These are phyloP conservation scores for Spiromastix sp. DNA, from an alignment of 2,329 filamentous ascomycete genomes.

Conservation along the genomic window DNA sequence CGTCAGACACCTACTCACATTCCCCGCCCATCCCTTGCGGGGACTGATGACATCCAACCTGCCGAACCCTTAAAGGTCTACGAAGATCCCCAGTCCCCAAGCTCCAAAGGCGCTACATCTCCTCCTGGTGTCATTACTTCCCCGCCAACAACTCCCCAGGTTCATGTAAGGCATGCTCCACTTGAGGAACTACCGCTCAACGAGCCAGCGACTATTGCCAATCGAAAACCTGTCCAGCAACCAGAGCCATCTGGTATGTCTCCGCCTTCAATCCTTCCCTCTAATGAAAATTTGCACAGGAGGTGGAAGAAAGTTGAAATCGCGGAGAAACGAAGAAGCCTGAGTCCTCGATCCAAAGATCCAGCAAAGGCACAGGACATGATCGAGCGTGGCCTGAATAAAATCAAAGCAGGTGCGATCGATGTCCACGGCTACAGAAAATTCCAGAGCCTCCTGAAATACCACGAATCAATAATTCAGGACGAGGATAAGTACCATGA, in stretches of 20 bases:
- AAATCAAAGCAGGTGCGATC: conserved; percentile 25
- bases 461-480: conserved; percentile 25
- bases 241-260: conserved; percentile 8
- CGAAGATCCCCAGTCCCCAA: conserved; percentile 40
- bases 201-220: conserved; percentile 19
- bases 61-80: conserved; percentile 34
- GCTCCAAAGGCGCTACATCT: conserved; percentile 16
- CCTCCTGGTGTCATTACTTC: conserved; percentile 11
- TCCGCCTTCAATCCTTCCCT: conserved; percentile 4
- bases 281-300: conserved; percentile 18
- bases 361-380: conserved; percentile 26
- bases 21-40: conserved; percentile 6
- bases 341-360: conserved; percentile 30
- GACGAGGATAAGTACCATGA: conserved; percentile 27
- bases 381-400: conserved; percentile 27
- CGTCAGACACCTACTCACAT: conserved; percentile 7
- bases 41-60: conserved; percentile 23
- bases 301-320: conserved; percentile 24
- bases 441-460: conserved; percentile 30
- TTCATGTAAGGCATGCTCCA: conserved; percentile 18
- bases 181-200: conserved; percentile 31
- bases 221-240: conserved; percentile 17
- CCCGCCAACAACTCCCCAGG: conserved; percentile 14
- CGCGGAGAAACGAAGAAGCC: conserved; percentile 21
- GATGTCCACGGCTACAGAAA: conserved; percentile 34